Evolutionary conservation across 2,329 filamentous ascomycete genomes (phyloP).

Genomic region (Paracoccidioides brasiliensis): DNA sequence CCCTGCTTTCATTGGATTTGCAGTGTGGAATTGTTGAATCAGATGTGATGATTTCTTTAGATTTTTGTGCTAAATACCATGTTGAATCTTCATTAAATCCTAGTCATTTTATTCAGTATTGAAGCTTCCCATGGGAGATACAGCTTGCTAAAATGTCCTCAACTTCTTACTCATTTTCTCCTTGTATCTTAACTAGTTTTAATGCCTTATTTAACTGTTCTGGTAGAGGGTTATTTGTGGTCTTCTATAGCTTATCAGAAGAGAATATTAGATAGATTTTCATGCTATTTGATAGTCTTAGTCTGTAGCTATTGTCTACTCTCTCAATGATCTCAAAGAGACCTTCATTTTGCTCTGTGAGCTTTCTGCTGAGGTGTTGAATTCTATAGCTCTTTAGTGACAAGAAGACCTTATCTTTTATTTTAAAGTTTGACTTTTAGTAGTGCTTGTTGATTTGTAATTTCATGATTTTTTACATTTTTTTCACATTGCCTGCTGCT

Average conservation of each 20-base stretch:
- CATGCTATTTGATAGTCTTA: constrained; percentile 1
- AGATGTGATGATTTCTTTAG: background rate
- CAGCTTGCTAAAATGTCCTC: background rate
- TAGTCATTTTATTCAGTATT: background rate
- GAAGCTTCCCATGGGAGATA: background rate
- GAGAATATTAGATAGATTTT: constrained; percentile 4
- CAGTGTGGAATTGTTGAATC: background rate
- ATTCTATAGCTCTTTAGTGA: background rate
- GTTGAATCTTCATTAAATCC: background rate
- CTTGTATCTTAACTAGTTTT: background rate
- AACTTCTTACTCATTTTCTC: background rate
- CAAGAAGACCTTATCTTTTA: constrained; percentile 1
- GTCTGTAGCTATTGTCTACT: background rate
- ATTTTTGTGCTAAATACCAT: background rate
- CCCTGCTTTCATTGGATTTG: background rate
- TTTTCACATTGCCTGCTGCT: background rate
- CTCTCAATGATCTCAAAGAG: constrained; percentile 1
- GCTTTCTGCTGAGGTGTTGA: background rate
- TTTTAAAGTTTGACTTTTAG: background rate
- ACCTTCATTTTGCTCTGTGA: background rate
- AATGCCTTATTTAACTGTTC: background rate
- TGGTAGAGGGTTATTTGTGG: background rate
- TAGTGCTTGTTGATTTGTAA: constrained; percentile 1
- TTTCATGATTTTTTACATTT: background rate
- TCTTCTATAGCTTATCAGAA: background rate